These are phyloP conservation scores for Juglanconis oblonga DNA, from an alignment of 2,329 filamentous ascomycete genomes.

Conservation along the genomic window DNA sequence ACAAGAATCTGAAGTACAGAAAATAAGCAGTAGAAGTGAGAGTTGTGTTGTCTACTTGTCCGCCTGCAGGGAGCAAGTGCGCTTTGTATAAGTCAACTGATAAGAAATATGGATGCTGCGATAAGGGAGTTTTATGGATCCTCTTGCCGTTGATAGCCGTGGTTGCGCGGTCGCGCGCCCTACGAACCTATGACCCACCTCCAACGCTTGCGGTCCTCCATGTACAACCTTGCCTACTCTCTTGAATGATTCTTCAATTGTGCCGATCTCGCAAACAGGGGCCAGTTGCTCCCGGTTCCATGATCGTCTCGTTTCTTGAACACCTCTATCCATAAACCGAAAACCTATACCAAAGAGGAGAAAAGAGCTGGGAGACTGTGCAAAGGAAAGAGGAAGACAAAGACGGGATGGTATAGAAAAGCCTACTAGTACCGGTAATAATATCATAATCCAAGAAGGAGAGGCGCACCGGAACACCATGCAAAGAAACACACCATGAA, in stretches of 20 bases:
- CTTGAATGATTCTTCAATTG: neutral
- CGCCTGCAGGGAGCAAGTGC: neutral
- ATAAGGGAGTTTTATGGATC: neutral
- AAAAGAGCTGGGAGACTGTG: neutral
- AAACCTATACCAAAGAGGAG: neutral
- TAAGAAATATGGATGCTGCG: neutral
- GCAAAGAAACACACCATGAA: neutral
- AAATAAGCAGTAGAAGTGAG: neutral
- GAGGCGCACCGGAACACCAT: conserved; percentile 4
- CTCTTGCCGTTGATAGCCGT: conserved; percentile 16
- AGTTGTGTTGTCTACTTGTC: conserved; percentile 2
- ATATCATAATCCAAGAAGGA: neutral
- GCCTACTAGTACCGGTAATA: neutral
- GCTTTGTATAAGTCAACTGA: neutral
- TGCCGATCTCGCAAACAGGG: no score
- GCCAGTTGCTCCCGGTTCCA: neutral
- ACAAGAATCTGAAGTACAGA: neutral
- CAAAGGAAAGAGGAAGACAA: neutral
- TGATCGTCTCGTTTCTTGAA: neutral
- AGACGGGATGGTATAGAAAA: neutral
- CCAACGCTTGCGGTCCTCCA: neutral
- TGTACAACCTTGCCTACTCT: neutral
- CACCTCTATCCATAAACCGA: neutral
- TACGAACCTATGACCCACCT: neutral
- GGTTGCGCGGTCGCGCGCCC: neutral